Base-by-base conservation (phyloP, 768 basidiomycete genomes). In the Tulasnella sp. region DNA sequence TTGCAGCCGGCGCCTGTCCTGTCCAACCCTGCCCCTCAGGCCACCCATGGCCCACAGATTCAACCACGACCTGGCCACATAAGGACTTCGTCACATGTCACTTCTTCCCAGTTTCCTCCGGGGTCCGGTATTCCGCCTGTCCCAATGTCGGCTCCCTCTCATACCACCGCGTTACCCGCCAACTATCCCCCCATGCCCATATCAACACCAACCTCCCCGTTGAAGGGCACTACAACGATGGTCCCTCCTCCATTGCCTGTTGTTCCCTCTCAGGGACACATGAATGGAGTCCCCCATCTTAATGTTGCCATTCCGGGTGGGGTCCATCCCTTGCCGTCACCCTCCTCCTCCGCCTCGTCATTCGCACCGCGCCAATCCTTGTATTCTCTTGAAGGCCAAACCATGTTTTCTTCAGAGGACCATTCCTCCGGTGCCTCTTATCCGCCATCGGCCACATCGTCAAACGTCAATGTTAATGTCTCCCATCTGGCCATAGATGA, bases 1-100 rank as follows among this genome's bases (percentile, higher is more conserved):
- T 46, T 40, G 69, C 69, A 29, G 18, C 70, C 9, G 5, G 29
- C 40, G 9, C 18, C 70, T 71, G 40, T 9, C 26, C 23, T 13
- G 9, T 37, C 70, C 35, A 71, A 37, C 70, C 18, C 35, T 16
- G 44, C 44, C n/a, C 71, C 39, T 72, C 71, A 20, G 26, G 71
- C 16, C 4, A 3, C 9, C 37, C 42, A 48, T 23, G 42, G 26
- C 5, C 37, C n/a, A 32, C 44, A 46, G 13, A 37, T 75, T 23
- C 26, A 75, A 20, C 61, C 61, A 32, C 77, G 77, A 72, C 61
- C 40, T 77, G 77, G 67, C 42, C 77, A 77, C 37, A 73, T 42
- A 23, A 44, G 77, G 20, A 71, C 42, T 70, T 72, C 70, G 3
- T 77, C 77, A 13, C 42, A 40, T 32, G 42, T 61, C 7, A 51